Percentiles rank a stretch among this genome's conserved stretches.
Evolutionary conservation across 306 rosid species (phyloP).

Genomic region (Chamaecrista fasciculata): DNA sequence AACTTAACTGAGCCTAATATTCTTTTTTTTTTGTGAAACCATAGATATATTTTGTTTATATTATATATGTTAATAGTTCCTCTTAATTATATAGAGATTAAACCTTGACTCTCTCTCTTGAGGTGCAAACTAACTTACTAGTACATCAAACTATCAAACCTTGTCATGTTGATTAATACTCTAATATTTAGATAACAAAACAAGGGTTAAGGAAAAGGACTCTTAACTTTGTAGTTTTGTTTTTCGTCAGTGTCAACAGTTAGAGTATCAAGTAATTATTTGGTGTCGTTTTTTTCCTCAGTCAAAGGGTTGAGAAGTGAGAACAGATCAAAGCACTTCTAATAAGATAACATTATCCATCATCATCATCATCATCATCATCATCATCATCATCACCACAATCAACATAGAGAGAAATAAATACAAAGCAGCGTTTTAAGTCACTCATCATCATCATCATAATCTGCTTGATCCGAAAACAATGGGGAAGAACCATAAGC

Average conservation of each 20-base stretch:
- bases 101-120: too few species aligned
- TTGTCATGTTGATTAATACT: too few species aligned
- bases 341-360: conserved; percentile 33
- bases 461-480: conserved; percentile 39
- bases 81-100: too few species aligned
- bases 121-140: too few species aligned
- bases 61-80: too few species aligned
- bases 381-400: not conserved
- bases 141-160: too few species aligned
- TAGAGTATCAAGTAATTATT: conserved; percentile 23
- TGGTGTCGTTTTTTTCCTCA: conserved; percentile 24
- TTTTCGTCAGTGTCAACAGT: conserved; percentile 30
- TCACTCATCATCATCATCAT: conserved; percentile 34
- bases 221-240: conserved; percentile 26
- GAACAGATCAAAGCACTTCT: too few species aligned
- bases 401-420: not conserved
- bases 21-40: too few species aligned
- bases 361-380: conserved; percentile 39
- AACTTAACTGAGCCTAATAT: conserved; percentile 34
- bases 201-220: conserved; percentile 43
- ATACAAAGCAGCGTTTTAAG: conserved; percentile 26
- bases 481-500: conserved; percentile 36
- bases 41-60: too few species aligned
- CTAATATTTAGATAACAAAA: conserved; percentile 36
- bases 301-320: conserved; percentile 25